Evolutionary conservation across 2,329 filamentous ascomycete species (phyloP).

Genomic region (Gyromitra esculenta): DNA sequence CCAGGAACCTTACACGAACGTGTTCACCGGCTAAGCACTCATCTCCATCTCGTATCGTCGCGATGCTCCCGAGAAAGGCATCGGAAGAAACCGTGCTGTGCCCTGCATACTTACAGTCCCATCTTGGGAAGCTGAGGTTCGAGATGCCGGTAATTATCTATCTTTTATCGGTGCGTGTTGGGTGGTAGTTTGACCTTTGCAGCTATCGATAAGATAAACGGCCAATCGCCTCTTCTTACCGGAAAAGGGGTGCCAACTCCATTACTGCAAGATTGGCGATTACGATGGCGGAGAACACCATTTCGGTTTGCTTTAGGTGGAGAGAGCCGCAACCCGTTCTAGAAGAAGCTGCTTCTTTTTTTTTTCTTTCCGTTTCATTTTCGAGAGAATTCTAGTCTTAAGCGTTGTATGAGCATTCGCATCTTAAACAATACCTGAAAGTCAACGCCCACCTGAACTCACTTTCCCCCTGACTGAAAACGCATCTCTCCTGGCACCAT

Average conservation of each 20-base stretch:
- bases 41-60: conserved; percentile 9
- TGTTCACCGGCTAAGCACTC: conserved; percentile 14
- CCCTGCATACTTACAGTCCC: conserved; percentile 13
- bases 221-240: conserved; percentile 30
- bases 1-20: conserved; percentile 11
- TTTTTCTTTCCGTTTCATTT: neutral
- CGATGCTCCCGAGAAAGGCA: conserved; percentile 8
- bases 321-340: conserved; percentile 18
- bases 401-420: neutral
- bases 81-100: conserved; percentile 20
- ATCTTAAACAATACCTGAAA: neutral
- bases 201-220: conserved; percentile 49
- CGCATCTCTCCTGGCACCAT: neutral
- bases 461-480: conserved; percentile 1
- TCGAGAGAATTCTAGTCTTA: neutral
- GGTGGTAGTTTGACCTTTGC: conserved; percentile 30
- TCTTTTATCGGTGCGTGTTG: conserved; percentile 1
- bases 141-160: conserved; percentile 40
- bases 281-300: conserved; percentile 7
- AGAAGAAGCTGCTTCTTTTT: neutral
- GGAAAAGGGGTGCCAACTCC: conserved; percentile 1
- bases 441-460: neutral
- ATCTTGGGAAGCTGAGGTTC: conserved; percentile 13
- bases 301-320: neutral
- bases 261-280: neutral